Evolutionary conservation across 2,329 filamentous ascomycete species (phyloP).

Genomic region (Aspergillus sp.): DNA sequence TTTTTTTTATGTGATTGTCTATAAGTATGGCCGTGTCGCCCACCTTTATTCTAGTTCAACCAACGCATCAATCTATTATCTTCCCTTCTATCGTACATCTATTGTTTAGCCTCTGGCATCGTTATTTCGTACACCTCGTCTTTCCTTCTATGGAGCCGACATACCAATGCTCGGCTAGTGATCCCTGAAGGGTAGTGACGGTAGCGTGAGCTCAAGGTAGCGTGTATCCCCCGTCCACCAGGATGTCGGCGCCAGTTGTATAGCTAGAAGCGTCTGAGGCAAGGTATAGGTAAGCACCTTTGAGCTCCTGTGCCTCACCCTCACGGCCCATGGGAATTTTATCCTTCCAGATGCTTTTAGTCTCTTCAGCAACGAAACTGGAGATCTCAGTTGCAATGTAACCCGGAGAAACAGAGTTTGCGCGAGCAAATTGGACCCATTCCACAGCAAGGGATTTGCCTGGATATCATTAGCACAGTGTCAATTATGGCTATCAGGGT

Average conservation of each 20-base stretch:
- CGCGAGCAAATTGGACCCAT: conserved; percentile 68
- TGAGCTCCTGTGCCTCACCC: conserved; percentile 66
- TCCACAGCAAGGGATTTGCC: conserved; percentile 67
- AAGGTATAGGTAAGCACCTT: conserved; percentile 75
- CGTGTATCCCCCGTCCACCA: conserved; percentile 68
- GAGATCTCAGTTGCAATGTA: conserved; percentile 71
- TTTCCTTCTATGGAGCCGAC: no score
- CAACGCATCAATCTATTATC: no score
- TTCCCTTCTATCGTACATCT: no score
- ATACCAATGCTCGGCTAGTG: no score
- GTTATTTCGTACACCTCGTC: no score
- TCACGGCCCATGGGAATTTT: conserved; percentile 77
- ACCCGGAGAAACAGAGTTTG: conserved; percentile 66
- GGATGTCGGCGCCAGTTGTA: conserved; percentile 68
- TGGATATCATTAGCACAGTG: conserved; percentile 21
- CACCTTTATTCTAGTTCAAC: no score
- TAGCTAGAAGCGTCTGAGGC: conserved; percentile 80
- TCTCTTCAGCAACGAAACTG: conserved; percentile 57
- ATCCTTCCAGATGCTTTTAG: conserved; percentile 65
- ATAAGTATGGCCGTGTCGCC: no score
- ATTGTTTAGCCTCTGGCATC: no score
- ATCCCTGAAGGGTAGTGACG: no score
- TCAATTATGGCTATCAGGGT: no score
- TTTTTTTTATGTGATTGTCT: no score
- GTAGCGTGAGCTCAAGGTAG: conserved; percentile 8